Evolutionary conservation across 129 eudicot genomes (phyloP).

Genomic region (Escallonia rubra): DNA sequence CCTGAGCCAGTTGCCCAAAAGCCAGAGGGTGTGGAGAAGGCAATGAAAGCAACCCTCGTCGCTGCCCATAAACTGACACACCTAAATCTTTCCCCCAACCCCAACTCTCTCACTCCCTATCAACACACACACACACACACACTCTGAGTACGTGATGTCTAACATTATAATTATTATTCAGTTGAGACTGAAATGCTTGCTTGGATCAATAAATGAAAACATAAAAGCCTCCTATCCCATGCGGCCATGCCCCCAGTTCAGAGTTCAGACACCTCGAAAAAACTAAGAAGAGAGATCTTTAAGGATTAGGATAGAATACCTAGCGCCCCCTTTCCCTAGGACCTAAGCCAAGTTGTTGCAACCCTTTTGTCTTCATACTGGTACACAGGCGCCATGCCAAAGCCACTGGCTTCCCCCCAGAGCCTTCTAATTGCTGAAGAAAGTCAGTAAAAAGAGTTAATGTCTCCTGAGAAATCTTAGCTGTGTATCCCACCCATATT

Average conservation of each 20-base stretch:
- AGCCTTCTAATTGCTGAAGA: background rate
- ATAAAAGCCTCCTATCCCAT: background rate
- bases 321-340: no score
- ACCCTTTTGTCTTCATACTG: conserved; percentile 1
- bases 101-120: conserved; percentile 7
- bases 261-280: no score
- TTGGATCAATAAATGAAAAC: background rate
- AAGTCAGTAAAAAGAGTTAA: conserved; percentile 1
- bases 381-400: conserved; percentile 6
- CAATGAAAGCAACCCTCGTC: conserved; percentile 12
- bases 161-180: no score
- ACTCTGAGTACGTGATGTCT: no score
- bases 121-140: no score
- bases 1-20: conserved; percentile 17
- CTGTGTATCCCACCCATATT: conserved; percentile 19
- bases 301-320: no score
- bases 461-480: background rate
- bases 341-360: conserved; percentile 8
- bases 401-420: conserved; percentile 4
- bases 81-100: no score
- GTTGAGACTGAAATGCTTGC: background rate
- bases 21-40: conserved; percentile 5
- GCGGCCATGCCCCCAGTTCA: no score
- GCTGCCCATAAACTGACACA: conserved; percentile 20
- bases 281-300: no score